Evolutionary conservation across 129 eudicot genomes (phyloP).

Genomic region (Artemisia tridentata): DNA sequence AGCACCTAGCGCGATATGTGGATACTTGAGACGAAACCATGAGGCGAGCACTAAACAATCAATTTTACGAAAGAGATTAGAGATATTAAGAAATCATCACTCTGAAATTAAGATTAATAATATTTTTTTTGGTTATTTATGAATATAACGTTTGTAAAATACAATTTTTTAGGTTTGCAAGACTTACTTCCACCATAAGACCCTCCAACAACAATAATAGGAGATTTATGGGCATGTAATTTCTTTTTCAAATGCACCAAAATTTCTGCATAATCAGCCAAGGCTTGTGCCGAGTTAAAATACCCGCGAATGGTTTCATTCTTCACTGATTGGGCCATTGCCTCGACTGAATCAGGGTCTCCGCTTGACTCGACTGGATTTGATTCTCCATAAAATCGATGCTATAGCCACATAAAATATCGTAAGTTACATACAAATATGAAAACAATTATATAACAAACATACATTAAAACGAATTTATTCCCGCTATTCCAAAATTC

Average conservation of each 20-base stretch:
- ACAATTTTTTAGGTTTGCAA: neutral
- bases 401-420: slow-evolving; percentile 25
- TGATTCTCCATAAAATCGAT: slow-evolving; percentile 69
- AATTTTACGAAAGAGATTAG: neutral
- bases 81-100: neutral
- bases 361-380: slow-evolving; percentile 48
- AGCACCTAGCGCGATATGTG: slow-evolving; percentile 78
- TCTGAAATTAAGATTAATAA: neutral
- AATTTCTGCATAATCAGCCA: slow-evolving; percentile 81
- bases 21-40: slow-evolving; percentile 88
- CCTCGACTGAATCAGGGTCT: slow-evolving; percentile 26
- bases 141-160: neutral
- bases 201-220: slow-evolving; percentile 74
- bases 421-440: neutral
- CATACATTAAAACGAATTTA: neutral
- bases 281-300: slow-evolving; percentile 83
- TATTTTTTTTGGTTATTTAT: neutral
- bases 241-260: slow-evolving; percentile 47
- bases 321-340: slow-evolving; percentile 51
- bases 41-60: slow-evolving; percentile 67
- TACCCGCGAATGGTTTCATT: slow-evolving; percentile 57
- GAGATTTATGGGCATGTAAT: slow-evolving; percentile 52
- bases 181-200: slow-evolving; percentile 91
- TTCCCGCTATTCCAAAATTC: neutral
- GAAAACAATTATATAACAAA: slow-evolving; percentile 6